phyloP scores from a whole-genome alignment of 2,329 filamentous ascomycete species.

The Aphanocladium album region DNA sequence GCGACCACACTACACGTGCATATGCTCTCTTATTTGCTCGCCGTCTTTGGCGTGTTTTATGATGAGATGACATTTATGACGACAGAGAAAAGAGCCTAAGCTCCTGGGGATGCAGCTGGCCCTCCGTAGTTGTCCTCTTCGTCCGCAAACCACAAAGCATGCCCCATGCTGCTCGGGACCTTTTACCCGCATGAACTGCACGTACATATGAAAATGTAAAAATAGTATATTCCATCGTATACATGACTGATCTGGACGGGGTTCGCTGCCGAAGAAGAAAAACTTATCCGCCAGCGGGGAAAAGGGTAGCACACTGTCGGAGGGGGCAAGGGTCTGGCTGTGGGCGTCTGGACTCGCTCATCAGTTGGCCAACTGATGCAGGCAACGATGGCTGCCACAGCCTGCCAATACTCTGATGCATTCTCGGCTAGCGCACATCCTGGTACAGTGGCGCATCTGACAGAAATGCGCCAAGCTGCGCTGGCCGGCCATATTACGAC shows the following conservation, averaged over 20 bases:
- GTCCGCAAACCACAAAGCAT: background rate
- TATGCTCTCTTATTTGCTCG: background rate
- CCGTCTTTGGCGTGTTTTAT: background rate
- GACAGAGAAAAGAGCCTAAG: background rate
- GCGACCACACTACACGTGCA: background rate
- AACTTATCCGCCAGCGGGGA: background rate
- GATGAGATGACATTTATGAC: background rate
- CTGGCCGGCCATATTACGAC: background rate
- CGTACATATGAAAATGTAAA: background rate
- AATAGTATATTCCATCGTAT: background rate
- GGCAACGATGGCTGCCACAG: background rate
- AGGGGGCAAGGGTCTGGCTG: too few relatives aligned
- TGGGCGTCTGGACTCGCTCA: too few relatives aligned
- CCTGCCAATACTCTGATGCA: background rate
- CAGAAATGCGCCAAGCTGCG: background rate
- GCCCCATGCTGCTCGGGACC: background rate
- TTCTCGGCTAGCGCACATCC: background rate
- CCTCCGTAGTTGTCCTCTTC: background rate
- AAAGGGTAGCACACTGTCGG: too few relatives aligned
- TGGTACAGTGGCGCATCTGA: slow-evolving; percentile 1
- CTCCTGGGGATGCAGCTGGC: too few relatives aligned
- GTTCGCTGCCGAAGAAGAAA: background rate
- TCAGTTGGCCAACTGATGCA: background rate
- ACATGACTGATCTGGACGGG: background rate
- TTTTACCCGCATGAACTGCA: slow-evolving; percentile 1